Evolutionary conservation across 1,139 yeast genomes (phyloP).

Genomic region (Yamadazyma buinensis): DNA sequence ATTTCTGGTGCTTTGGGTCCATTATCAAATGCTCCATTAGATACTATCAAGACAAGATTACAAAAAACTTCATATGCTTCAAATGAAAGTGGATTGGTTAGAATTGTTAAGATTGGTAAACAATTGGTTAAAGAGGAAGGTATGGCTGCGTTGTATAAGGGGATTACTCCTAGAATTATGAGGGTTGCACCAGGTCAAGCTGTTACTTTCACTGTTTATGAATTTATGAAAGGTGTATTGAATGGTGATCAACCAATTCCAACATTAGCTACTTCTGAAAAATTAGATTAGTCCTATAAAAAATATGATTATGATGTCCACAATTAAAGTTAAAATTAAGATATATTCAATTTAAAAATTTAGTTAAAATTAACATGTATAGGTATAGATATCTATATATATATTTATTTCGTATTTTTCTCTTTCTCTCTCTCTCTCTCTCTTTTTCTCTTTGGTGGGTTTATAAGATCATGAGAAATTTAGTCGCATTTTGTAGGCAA

Average conservation of each 20-base stretch:
- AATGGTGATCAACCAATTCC: slow-evolving; percentile 35
- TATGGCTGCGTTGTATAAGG: slow-evolving; percentile 81
- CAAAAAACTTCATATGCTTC: slow-evolving; percentile 81
- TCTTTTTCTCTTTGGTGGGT: too few relatives aligned
- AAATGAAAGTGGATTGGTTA: slow-evolving; percentile 67
- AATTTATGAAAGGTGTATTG: slow-evolving; percentile 71
- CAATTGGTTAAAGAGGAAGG: slow-evolving; percentile 90
- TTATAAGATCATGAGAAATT: too few relatives aligned
- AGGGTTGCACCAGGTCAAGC: slow-evolving; percentile 99
- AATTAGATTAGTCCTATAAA: too few relatives aligned
- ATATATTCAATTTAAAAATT: too few relatives aligned
- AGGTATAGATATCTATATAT: too few relatives aligned
- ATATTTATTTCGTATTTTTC: too few relatives aligned
- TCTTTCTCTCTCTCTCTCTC: too few relatives aligned
- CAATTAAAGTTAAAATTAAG: too few relatives aligned
- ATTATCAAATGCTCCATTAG: slow-evolving; percentile 94
- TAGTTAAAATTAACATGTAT: too few relatives aligned
- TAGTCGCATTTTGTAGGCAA: too few relatives aligned
- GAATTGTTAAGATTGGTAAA: slow-evolving; percentile 77
- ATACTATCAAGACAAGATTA: slow-evolving; percentile 94
- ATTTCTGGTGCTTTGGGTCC: slow-evolving; percentile 97
- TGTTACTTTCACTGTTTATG: slow-evolving; percentile 95
- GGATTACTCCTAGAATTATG: slow-evolving; percentile 98
- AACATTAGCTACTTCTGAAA: slow-evolving; percentile 13
- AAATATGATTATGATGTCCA: too few relatives aligned